Evolutionary conservation across 495 filamentous ascomycete genomes (phyloP).

Genomic region (Tuber microsphaerosporum): DNA sequence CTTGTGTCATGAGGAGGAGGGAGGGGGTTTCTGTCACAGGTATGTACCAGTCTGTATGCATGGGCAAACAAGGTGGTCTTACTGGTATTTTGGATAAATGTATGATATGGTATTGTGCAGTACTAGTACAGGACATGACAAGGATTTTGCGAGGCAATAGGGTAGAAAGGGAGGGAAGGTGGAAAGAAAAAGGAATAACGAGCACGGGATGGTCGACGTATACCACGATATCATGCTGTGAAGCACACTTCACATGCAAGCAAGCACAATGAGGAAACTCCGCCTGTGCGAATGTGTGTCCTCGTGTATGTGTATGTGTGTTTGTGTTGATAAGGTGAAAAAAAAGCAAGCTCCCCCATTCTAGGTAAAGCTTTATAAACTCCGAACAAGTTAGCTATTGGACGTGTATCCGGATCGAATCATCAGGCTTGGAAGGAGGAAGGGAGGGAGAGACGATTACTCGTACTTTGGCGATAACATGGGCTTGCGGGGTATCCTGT

Average conservation of each 20-base stretch:
- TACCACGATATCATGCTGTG: not conserved
- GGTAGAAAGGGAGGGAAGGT: not conserved
- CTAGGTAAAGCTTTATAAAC: not conserved
- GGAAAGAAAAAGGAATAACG: not conserved
- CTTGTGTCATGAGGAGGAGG: not conserved
- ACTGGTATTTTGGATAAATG: not conserved
- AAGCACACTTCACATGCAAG: not conserved
- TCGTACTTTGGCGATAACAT: not conserved
- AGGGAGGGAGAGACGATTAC: not conserved
- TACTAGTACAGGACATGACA: not conserved
- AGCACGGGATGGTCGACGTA: not conserved
- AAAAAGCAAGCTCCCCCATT: not conserved
- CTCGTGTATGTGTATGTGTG: not conserved
- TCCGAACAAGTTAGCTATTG: not conserved
- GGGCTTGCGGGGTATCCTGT: not conserved
- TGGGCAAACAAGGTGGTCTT: not conserved
- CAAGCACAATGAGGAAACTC: not conserved
- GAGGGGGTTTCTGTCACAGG: not conserved
- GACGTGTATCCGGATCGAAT: conserved; percentile 2
- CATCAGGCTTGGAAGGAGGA: not conserved
- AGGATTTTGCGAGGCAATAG: not conserved
- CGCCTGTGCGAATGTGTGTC: not conserved
- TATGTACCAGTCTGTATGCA: not conserved
- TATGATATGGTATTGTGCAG: not conserved
- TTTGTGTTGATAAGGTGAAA: not conserved